These are phyloP conservation scores for Talaromyces thailandensis DNA, from an alignment of 495 filamentous ascomycete species.

Conservation along the genomic window DNA sequence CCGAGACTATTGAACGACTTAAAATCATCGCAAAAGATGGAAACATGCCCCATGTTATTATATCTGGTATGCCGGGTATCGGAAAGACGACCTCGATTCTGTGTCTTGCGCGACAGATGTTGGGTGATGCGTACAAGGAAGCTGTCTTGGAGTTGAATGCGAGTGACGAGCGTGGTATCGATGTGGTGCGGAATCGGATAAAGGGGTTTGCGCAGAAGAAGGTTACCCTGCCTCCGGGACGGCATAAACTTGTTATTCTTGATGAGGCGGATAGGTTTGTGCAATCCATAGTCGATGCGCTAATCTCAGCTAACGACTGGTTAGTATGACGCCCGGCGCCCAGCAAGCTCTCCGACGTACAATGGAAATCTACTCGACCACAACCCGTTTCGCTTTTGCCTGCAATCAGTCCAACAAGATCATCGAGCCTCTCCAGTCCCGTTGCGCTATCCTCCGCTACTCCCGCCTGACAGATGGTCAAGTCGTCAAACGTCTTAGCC, in stretches of 20 bases:
- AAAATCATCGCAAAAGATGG: conserved; percentile 99
- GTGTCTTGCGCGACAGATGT: conserved; percentile 83
- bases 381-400: conserved; percentile 94
- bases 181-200: conserved; percentile 96
- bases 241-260: conserved; percentile 94
- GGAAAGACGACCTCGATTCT: conserved; percentile 97
- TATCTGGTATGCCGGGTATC: conserved; percentile 98
- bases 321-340: conserved; percentile 89
- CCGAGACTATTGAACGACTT: conserved; percentile 90
- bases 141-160: conserved; percentile 95
- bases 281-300: background rate
- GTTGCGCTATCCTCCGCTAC: conserved; percentile 94
- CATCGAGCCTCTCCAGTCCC: conserved; percentile 94
- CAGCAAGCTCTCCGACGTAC: conserved; percentile 93
- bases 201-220: conserved; percentile 99
- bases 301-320: background rate
- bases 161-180: conserved; percentile 93
- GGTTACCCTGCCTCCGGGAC: conserved; percentile 82
- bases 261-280: conserved; percentile 86
- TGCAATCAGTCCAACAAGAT: conserved; percentile 99
- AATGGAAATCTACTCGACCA: conserved; percentile 98
- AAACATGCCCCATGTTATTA: conserved; percentile 99
- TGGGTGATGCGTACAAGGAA: conserved; percentile 95
- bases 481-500: conserved; percentile 78
- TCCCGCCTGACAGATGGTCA: conserved; percentile 86